Evolutionary conservation across 164 flowering plant species (phyloP), one percentile per base, ranked within the genome.

Genomic region (Vitis labrusca): DNA sequence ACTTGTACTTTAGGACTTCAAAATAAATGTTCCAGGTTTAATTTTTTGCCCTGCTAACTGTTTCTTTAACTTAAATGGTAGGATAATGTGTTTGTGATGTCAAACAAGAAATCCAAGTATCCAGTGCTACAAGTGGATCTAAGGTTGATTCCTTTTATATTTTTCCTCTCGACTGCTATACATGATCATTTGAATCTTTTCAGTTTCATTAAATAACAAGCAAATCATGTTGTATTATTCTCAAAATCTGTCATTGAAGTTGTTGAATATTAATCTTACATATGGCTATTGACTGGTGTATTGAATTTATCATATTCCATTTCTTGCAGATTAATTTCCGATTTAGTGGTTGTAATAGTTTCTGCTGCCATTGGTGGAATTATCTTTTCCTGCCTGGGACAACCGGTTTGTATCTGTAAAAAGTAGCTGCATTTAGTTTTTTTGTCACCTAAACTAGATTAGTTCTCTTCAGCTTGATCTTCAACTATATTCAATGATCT

Each of bases 341-440:
- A 95, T 77, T 78, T 95, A 86, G 99, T 95, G 73, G 94, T 95
- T 69, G 82, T 89, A 71, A 93, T 93, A 70, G 99, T 95, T 78
- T 91, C 96, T 83, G 98, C 99, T 63, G 87, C 99, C 67, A 85
- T 91, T 74, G 99, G 98, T 77, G 99, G 99, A 76, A 93, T 95
- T 56, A 64, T 86, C 70, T 93, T 87, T 80, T 91, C 99, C 55
- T 89, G 92, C 78, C 71, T 95, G 73, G 99, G 99, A 51, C 99
- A 95, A 77, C 98, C 98, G 84, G 99, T 95, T 63, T 70, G 97
- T 88, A 74, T 30, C 47, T 61, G 2, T 55, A 44, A 13, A 30
- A 12, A 11, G 12, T 69, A 10, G 17, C n/a, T 63, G 10, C 44
- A 70, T 16, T 52, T 48, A n/a, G 44, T 6, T 37, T 19, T 19